These are phyloP conservation scores for Croton setiger DNA, from an alignment of 441 rosid genomes.

Conservation along the genomic window DNA sequence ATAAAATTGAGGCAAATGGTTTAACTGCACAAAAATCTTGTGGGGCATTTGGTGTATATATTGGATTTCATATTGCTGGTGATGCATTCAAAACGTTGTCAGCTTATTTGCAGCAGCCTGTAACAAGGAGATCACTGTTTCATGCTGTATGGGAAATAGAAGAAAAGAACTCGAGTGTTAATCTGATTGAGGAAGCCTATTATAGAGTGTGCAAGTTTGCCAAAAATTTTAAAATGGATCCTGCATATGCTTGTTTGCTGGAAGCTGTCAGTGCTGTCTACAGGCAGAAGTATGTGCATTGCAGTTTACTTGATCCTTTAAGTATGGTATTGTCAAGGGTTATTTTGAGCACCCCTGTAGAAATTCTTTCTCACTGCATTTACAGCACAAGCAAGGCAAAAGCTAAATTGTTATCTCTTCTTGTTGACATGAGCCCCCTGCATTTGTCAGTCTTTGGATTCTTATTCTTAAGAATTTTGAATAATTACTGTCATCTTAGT, in stretches of 20 bases:
- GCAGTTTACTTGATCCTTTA: conserved; percentile 53
- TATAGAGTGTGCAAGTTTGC: conserved; percentile 53
- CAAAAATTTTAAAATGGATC: conserved; percentile 38
- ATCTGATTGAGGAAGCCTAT: conserved; percentile 60
- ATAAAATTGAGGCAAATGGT: conserved; percentile 37
- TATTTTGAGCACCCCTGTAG: conserved; percentile 55
- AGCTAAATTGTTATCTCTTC: conserved; percentile 62
- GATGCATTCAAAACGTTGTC: conserved; percentile 64
- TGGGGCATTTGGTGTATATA: conserved; percentile 32
- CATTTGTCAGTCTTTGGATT: conserved; percentile 68
- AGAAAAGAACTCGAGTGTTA: conserved; percentile 42
- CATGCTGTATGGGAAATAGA: conserved; percentile 54
- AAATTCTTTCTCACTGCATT: conserved; percentile 60
- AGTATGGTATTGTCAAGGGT: conserved; percentile 49
- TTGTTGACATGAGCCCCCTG: conserved; percentile 71
- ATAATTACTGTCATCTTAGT: conserved; percentile 19
- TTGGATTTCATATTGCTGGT: conserved; percentile 63
- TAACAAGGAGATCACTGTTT: conserved; percentile 35
- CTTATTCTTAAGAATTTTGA: conserved; percentile 37
- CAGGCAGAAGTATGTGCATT: conserved; percentile 36
- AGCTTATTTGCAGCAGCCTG: conserved; percentile 50
- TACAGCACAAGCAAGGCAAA: conserved; percentile 42
- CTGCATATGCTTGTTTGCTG: conserved; percentile 65
- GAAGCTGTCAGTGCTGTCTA: conserved; percentile 50
- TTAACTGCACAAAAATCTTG: conserved; percentile 29